Percentiles rank a stretch among this genome's conserved stretches.
These are phyloP conservation scores for Ganoderma lucidum DNA, from an alignment of 1,284 basidiomycete species.

Conservation along the genomic window DNA sequence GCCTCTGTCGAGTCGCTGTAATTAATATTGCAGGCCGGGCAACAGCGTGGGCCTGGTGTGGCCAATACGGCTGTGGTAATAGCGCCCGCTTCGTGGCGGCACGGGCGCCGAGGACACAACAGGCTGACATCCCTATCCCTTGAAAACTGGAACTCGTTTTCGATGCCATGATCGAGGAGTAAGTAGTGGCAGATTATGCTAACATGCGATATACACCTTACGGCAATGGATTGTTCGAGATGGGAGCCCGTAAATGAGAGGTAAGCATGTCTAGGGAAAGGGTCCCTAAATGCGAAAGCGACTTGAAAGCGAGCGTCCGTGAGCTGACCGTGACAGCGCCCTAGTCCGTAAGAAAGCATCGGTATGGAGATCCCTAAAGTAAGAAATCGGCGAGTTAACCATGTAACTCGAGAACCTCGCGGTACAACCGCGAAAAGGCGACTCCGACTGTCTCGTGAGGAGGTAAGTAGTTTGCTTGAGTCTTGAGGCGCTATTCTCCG, in stretches of 20 bases:
- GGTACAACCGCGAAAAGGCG: background rate
- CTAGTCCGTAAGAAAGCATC: conserved; percentile 2
- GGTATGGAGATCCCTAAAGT: background rate
- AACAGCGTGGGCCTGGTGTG: background rate
- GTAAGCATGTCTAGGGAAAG: background rate
- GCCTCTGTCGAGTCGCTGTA: background rate
- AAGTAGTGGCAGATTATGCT: too few relatives aligned
- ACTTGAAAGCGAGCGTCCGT: background rate
- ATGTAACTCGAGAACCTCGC: background rate
- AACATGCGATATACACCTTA: too few relatives aligned
- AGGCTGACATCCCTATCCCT: too few relatives aligned
- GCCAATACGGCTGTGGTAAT: too few relatives aligned
- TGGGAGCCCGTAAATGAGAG: too few relatives aligned
- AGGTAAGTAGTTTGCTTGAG: background rate
- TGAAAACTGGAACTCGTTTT: too few relatives aligned
- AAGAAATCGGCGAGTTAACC: background rate
- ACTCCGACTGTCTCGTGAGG: background rate
- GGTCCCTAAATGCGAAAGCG: background rate
- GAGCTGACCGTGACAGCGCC: background rate
- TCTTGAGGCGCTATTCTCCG: background rate
- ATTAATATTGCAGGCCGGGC: background rate
- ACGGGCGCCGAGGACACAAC: too few relatives aligned
- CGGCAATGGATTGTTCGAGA: too few relatives aligned
- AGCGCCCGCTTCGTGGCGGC: too few relatives aligned
- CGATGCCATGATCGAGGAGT: too few relatives aligned